Conservation (phyloP, 148 eudicot species). For the Limonium bicolor region DNA sequence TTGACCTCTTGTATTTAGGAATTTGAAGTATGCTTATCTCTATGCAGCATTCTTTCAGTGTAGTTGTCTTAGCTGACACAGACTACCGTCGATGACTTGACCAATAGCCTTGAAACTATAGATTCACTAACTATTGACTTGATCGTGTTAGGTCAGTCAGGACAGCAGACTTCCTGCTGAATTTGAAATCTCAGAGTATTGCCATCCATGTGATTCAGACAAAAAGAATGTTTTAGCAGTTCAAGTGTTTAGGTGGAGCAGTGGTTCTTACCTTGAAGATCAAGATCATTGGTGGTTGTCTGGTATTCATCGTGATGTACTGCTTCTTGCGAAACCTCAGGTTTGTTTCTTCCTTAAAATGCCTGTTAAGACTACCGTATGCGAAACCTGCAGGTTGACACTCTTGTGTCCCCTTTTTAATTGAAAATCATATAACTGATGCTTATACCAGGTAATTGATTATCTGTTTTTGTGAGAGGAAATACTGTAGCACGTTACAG, state of each 20-base stretch:
- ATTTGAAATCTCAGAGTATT: slow-evolving; percentile 77
- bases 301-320: slow-evolving; percentile 95
- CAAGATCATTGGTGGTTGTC: slow-evolving; percentile 99
- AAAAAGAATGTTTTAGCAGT: slow-evolving; percentile 65
- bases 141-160: slow-evolving; percentile 45
- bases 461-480: too few relatives aligned
- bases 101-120: too few relatives aligned
- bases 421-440: too few relatives aligned
- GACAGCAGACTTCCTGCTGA: slow-evolving; percentile 98
- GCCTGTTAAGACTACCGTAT: background rate
- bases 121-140: background rate
- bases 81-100: too few relatives aligned
- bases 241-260: slow-evolving; percentile 92
- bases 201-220: slow-evolving; percentile 64
- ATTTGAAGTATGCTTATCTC: too few relatives aligned
- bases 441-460: too few relatives aligned
- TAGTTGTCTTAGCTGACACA: too few relatives aligned
- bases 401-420: too few relatives aligned
- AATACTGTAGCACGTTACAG: too few relatives aligned
- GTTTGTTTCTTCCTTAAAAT: slow-evolving; percentile 18
- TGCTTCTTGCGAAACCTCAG: slow-evolving; percentile 90
- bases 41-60: too few relatives aligned
- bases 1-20: too few relatives aligned
- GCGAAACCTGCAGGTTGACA: too few relatives aligned
- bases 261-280: slow-evolving; percentile 97